Percentiles rank a stretch among this genome's conserved stretches.
These are phyloP conservation scores for Scheffersomyces quercinus DNA, from an alignment of 1,139 yeast species.

Conservation along the genomic window DNA sequence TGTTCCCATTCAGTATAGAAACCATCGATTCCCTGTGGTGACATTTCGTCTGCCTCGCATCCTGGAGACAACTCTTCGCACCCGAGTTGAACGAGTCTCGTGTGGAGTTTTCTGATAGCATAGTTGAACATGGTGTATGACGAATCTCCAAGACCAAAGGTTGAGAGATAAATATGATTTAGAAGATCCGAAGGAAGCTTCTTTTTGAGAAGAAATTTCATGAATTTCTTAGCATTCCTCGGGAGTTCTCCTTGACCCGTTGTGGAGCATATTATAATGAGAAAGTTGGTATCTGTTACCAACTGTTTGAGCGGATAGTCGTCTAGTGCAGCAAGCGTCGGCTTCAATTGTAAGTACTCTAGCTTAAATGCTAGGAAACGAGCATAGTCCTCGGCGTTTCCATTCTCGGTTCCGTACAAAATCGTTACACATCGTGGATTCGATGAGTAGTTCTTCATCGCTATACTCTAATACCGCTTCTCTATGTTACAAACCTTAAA, in stretches of 20 bases:
- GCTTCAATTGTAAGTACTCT: conserved; percentile 55
- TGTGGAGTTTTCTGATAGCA: conserved; percentile 81
- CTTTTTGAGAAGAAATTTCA: conserved; percentile 70
- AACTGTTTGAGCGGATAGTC: conserved; percentile 56
- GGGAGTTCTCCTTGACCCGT: conserved; percentile 98
- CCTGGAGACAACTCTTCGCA: conserved; percentile 69
- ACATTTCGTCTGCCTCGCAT: conserved; percentile 88
- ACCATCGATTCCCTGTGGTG: conserved; percentile 77
- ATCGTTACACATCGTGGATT: conserved; percentile 42
- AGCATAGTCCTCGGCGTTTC: conserved; percentile 88
- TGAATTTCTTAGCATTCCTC: conserved; percentile 65
- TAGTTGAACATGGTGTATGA: conserved; percentile 85
- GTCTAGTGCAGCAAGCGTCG: conserved; percentile 58
- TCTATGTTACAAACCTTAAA: too few species aligned
- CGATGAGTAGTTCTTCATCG: too few species aligned
- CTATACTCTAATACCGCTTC: too few species aligned
- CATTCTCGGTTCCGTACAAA: conserved; percentile 91
- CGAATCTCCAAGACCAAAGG: conserved; percentile 95
- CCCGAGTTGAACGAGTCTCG: conserved; percentile 78
- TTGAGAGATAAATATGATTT: conserved; percentile 61
- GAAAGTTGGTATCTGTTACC: conserved; percentile 47
- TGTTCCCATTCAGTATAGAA: conserved; percentile 76
- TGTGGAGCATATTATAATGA: conserved; percentile 79
- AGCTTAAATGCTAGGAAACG: conserved; percentile 58
- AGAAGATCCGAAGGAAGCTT: conserved; percentile 67